phyloP scores from a whole-genome alignment of 208 protist genomes.

The Wallacemonas sp. region DNA sequence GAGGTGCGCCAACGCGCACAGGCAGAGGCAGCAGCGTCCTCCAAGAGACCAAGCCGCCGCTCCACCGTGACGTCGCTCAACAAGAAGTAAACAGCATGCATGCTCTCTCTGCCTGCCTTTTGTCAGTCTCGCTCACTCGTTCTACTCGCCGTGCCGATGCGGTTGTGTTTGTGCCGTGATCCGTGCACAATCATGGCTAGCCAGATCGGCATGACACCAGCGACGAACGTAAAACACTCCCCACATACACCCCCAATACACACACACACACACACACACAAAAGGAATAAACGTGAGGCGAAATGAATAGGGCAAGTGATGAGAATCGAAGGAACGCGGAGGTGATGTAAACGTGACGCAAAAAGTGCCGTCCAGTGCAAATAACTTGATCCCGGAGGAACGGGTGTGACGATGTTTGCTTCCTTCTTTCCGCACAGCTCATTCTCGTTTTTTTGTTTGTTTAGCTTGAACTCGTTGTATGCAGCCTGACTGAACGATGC shows the following conservation, averaged over 20 bases:
- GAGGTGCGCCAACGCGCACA: slow-evolving; percentile 22
- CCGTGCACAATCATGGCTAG: too few relatives aligned
- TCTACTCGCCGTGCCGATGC: too few relatives aligned
- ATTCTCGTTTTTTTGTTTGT: slow-evolving; percentile 1
- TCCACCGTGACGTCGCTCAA: slow-evolving; percentile 9
- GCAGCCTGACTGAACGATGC: too few relatives aligned
- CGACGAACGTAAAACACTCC: too few relatives aligned
- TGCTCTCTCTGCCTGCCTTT: not conserved
- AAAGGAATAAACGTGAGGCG: too few relatives aligned
- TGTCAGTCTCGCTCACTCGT: not conserved
- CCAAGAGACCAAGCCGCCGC: slow-evolving; percentile 1
- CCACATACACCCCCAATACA: too few relatives aligned
- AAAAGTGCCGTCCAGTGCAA: not conserved
- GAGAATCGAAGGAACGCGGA: too few relatives aligned
- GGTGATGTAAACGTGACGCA: too few relatives aligned
- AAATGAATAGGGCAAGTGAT: too few relatives aligned
- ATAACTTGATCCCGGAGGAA: not conserved
- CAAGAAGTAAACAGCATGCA: slow-evolving; percentile 7
- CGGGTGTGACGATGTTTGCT: not conserved
- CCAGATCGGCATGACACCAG: too few relatives aligned
- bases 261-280: too few relatives aligned
- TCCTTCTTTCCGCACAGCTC: not conserved
- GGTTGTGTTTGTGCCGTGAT: too few relatives aligned
- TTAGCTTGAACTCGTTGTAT: not conserved
- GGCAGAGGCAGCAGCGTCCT: not conserved